Evolutionary conservation across 768 basidiomycete species (phyloP).

Genomic region (Pulveroboletus frians): DNA sequence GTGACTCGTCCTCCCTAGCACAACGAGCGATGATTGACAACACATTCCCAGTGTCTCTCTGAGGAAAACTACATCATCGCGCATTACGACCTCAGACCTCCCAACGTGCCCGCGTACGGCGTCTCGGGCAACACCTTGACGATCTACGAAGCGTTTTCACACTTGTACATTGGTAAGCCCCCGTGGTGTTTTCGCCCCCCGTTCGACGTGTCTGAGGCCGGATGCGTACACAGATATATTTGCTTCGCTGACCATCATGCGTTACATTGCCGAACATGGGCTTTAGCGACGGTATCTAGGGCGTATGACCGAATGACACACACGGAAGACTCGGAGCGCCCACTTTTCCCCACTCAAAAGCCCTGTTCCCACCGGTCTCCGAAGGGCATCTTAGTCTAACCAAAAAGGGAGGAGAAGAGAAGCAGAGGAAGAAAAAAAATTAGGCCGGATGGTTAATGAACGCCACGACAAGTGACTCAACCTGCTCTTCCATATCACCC

Average conservation of each 20-base stretch:
- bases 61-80: constrained; percentile 54
- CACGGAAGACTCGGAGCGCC: neutral
- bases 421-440: neutral
- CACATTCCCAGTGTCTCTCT: constrained; percentile 43
- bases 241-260: constrained; percentile 58
- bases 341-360: constrained; percentile 4
- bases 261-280: constrained; percentile 51
- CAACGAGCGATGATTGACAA: constrained; percentile 4
- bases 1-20: constrained; percentile 25
- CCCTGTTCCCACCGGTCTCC: constrained; percentile 1
- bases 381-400: neutral
- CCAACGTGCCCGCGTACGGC: constrained; percentile 49
- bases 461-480: constrained; percentile 2
- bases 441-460: constrained; percentile 3
- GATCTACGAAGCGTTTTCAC: constrained; percentile 50
- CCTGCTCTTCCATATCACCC: neutral
- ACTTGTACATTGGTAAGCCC: constrained; percentile 49
- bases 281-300: constrained; percentile 24
- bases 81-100: constrained; percentile 58
- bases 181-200: neutral
- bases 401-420: neutral
- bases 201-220: constrained; percentile 2
- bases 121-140: constrained; percentile 61
- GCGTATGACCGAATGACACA: neutral
- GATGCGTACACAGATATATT: constrained; percentile 42